Evolutionary conservation across 495 filamentous ascomycete species (phyloP).

Genomic region (Schizothecium vesticola): DNA sequence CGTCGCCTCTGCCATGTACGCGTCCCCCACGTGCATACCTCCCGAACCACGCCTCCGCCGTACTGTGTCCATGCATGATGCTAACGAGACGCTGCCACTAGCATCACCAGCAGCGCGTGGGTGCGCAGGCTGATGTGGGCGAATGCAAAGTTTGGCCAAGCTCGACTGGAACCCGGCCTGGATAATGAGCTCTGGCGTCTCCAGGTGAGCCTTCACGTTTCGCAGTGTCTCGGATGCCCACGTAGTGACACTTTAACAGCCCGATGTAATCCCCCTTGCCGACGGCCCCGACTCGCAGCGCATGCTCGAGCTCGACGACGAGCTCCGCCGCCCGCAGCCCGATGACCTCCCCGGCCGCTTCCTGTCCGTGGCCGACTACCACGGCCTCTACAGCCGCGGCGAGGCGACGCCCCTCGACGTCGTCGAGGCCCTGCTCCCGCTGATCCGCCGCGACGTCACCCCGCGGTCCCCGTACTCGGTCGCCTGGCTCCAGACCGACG

Average conservation of each 20-base stretch:
- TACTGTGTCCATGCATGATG: background rate
- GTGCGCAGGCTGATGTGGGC: slow-evolving; percentile 48
- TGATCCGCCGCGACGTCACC: slow-evolving; percentile 56
- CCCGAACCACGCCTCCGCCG: background rate
- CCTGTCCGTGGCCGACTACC: slow-evolving; percentile 71
- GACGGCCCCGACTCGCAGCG: slow-evolving; percentile 21
- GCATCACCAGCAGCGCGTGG: slow-evolving; percentile 21
- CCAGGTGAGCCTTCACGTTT: slow-evolving; percentile 33
- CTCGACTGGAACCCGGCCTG: slow-evolving; percentile 55
- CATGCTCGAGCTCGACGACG: slow-evolving; percentile 30
- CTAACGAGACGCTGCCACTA: slow-evolving; percentile 7
- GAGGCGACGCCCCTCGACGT: slow-evolving; percentile 67
- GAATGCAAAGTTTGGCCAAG: slow-evolving; percentile 65
- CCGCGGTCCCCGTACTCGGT: slow-evolving; percentile 54
- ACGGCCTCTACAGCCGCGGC: slow-evolving; percentile 62
- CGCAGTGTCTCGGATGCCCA: background rate
- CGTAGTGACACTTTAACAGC: slow-evolving; percentile 31
- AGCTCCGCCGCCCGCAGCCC: slow-evolving; percentile 29
- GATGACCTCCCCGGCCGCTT: slow-evolving; percentile 45
- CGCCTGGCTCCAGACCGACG: slow-evolving; percentile 58
- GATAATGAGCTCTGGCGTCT: slow-evolving; percentile 55
- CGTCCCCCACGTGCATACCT: background rate
- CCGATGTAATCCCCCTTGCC: slow-evolving; percentile 70
- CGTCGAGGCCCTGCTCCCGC: slow-evolving; percentile 59
- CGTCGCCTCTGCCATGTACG: slow-evolving; percentile 24